Evolutionary conservation across 495 filamentous ascomycete genomes (phyloP), one percentile per base, ranked within the genome.

Genomic region (Articulospora tetracladia): DNA sequence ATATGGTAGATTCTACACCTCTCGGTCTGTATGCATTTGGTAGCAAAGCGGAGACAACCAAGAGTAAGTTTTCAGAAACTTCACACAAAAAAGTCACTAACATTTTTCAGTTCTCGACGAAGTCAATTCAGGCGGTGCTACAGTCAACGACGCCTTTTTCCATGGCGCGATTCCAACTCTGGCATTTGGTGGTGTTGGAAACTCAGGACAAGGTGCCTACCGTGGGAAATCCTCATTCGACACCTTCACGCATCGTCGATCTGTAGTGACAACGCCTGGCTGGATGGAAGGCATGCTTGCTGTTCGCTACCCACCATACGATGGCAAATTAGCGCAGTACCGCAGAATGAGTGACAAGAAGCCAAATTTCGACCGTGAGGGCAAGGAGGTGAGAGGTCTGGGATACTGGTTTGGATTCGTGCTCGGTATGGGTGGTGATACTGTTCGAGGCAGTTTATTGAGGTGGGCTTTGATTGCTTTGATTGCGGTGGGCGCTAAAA

Each of bases 161-260:
- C 93, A 97, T 75, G 87, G 80, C 50, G 79, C 77, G 2, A 83
- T 96, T 62, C 82, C 86, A 22, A 91, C 86, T 10, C 75, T 96
- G 3, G 78, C 90, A 53, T 97, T 98, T 69, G 94, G 94, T 61
- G 93, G 93, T 67, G 89, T 98, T 28, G 94, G 94, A 58, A 84
- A 90, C 65, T 90, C 85, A 59, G 93, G 94, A 57, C 79, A 81
- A 65, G 94, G 94, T 54, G 78, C 84, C 11, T 97, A 97, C 77
- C 85, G 90, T 66, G 94, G 94, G 60, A 83, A 84, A 70, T 79
- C 88, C 50, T 87, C 84, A 52, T 96, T 95, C 76, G 92, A 97
- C 65, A 80, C 79, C 70, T 98, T 96, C 77, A 86, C 84, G 25
- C 89, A 97, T 75, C 80, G 85, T 23, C 86, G 93, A 55, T 83